Percentiles rank a stretch among this genome's conserved stretches.
phyloP scores from a whole-genome alignment of 768 basidiomycete genomes.

The Mycena venus region DNA sequence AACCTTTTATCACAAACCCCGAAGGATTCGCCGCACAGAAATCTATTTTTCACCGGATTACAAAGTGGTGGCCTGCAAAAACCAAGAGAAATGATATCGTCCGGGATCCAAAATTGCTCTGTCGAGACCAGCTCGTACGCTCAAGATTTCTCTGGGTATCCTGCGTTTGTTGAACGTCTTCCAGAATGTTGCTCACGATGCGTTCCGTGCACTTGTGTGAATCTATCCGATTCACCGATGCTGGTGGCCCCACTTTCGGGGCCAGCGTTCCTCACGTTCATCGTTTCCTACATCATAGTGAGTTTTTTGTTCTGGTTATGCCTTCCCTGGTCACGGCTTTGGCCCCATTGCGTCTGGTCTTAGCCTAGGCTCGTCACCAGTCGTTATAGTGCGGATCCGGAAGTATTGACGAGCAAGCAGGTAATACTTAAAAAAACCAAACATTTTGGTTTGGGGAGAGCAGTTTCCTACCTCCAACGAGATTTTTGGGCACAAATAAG shows the following conservation, averaged over 20 bases:
- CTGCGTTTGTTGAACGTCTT: neutral
- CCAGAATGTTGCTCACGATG: slow-evolving; percentile 93
- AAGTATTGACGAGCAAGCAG: too few species aligned
- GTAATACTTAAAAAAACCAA: too few species aligned
- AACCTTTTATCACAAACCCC: slow-evolving; percentile 88
- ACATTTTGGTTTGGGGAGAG: too few species aligned
- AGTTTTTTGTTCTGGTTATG: slow-evolving; percentile 53
- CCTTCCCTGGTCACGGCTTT: too few species aligned
- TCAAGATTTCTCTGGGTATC: neutral
- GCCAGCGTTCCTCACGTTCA: slow-evolving; percentile 78
- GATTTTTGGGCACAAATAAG: too few species aligned
- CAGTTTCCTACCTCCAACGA: too few species aligned
- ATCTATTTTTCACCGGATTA: slow-evolving; percentile 79
- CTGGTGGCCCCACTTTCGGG: slow-evolving; percentile 79
- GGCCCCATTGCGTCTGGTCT: too few species aligned
- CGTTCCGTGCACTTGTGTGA: slow-evolving; percentile 93
- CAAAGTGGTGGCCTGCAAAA: slow-evolving; percentile 70
- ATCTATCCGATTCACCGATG: slow-evolving; percentile 88
- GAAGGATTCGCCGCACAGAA: slow-evolving; percentile 75
- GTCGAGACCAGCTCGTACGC: slow-evolving; percentile 87
- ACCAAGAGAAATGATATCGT: slow-evolving; percentile 76
- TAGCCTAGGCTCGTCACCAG: too few species aligned
- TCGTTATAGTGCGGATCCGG: too few species aligned
- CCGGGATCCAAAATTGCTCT: slow-evolving; percentile 86
- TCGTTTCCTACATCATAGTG: slow-evolving; percentile 93